Base-by-base conservation (phyloP, 2,329 filamentous ascomycete genomes). In the Penicillium sp. region DNA sequence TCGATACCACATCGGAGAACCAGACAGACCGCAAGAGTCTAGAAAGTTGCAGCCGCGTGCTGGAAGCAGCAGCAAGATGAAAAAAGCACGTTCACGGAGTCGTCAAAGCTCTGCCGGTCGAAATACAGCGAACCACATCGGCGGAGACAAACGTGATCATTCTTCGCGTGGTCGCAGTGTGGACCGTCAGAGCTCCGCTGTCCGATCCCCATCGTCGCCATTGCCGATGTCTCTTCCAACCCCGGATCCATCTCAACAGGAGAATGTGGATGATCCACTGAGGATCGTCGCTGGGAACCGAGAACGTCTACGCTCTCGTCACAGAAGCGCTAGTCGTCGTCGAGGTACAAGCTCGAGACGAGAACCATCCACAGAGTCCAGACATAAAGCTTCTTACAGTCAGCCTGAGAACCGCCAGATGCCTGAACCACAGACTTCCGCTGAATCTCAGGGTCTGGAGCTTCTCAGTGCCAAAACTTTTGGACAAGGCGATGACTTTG, bases 201-300 rank as follows among this genome's bases (percentile, higher is more conserved):
- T 81, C 40, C 79, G 85, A 44, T 96, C 91, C 1, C 91, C 92
- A 1, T 88, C 88, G 0, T 92, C 90, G 1, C 90, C 92, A 1
- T 74, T 91, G 20, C 89, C 90, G 4, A 86, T 92, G 77, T 84
- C 52, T 20, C 43, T 60, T 14, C 59, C 60, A 4, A 82, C 79
- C 18, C 79, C 78, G 16, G 76, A 78, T 2, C 5, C 47, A 14
- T 73, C 80, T 50, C 76, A 79, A 38, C 79, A 79, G 39, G 76
- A 74, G 18, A 85, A 84, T 1, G 82, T 86, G n/a, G 86, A 89
- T 45, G 87, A 89, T 48, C 69, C 71, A 11, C 61, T 78, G 38
- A 69, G 72, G 25, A 65, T 78, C 25, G 74, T 79, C 7, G 66
- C 71, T 22, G 71, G 68, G 27, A 74, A 80, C 47, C 69, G 73